These are phyloP conservation scores for Asterella californica DNA, from an alignment of 225 moss, liverwort and hornwort genomes.

Conservation along the genomic window DNA sequence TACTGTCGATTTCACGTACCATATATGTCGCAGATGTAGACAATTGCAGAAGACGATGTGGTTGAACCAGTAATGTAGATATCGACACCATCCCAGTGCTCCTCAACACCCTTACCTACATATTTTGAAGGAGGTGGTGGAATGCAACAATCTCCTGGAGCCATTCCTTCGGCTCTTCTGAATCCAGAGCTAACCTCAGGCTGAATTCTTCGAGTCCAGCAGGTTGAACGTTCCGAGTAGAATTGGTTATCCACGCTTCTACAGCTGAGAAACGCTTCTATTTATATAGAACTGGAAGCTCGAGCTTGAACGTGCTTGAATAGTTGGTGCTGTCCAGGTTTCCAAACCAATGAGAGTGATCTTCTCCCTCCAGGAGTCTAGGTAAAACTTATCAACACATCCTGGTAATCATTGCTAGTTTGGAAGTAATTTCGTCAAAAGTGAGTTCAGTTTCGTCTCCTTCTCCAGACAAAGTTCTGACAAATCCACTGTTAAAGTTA, in stretches of 20 bases:
- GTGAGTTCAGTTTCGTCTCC: no score
- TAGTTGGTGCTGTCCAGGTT: no score
- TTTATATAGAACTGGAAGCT: no score
- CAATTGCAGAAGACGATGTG: conserved; percentile 43
- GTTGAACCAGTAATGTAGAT: conserved; percentile 43
- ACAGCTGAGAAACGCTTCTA: neutral
- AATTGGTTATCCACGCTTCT: neutral
- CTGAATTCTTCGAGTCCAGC: neutral
- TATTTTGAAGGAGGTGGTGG: conserved; percentile 53
- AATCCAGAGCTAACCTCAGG: neutral
- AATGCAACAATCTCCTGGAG: conserved; percentile 62
- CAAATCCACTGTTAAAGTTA: no score
- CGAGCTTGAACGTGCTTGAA: no score
- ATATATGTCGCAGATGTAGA: conserved; percentile 51
- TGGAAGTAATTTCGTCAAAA: no score
- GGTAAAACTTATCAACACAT: no score
- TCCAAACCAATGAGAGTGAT: no score
- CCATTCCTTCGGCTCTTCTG: conserved; percentile 9
- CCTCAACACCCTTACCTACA: conserved; percentile 46
- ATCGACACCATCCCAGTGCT: conserved; percentile 42
- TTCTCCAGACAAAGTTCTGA: no score
- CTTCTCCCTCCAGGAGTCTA: no score
- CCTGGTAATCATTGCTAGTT: no score
- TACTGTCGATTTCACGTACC: conserved; percentile 28
- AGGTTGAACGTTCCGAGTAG: no score